A percentile compares a stretch with the other conserved stretches of the same genome.
phyloP scores from a whole-genome alignment of 768 basidiomycete genomes.

The Hirschioporus abietinus region DNA sequence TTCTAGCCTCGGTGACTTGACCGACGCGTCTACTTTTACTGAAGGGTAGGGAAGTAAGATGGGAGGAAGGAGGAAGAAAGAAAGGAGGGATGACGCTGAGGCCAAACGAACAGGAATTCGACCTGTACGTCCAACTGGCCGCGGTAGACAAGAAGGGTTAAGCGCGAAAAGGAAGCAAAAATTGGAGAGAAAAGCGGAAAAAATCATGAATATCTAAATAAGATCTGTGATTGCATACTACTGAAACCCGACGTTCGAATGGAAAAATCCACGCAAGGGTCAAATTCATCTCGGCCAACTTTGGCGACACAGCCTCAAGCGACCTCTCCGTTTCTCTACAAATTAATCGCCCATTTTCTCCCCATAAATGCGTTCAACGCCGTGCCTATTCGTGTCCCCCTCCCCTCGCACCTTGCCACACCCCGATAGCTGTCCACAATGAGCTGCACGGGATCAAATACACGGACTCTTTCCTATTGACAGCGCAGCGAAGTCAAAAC shows the following conservation, averaged over 20 bases:
- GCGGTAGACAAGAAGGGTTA: neutral
- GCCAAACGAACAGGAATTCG: neutral
- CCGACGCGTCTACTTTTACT: conserved; percentile 1
- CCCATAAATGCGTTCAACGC: neutral
- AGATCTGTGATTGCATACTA: neutral
- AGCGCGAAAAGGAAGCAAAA: neutral
- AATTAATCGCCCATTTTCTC: neutral
- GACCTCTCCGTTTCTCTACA: neutral
- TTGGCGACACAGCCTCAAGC: neutral
- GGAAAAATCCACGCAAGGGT: neutral
- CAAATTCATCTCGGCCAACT: conserved; percentile 1
- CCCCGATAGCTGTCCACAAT: neutral
- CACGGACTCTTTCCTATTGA: neutral
- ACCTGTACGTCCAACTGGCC: neutral
- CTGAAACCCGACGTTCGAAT: neutral
- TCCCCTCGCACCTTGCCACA: neutral
- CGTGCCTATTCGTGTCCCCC: neutral
- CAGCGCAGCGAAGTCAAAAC: neutral
- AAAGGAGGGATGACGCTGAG: neutral
- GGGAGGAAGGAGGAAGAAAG: neutral
- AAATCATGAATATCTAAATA: neutral
- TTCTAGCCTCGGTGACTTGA: neutral
- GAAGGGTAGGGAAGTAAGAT: neutral
- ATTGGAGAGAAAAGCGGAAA: neutral
- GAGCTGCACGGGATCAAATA: neutral